Base-by-base conservation (phyloP, 495 filamentous ascomycete species). In the Penicillium turbatum region DNA sequence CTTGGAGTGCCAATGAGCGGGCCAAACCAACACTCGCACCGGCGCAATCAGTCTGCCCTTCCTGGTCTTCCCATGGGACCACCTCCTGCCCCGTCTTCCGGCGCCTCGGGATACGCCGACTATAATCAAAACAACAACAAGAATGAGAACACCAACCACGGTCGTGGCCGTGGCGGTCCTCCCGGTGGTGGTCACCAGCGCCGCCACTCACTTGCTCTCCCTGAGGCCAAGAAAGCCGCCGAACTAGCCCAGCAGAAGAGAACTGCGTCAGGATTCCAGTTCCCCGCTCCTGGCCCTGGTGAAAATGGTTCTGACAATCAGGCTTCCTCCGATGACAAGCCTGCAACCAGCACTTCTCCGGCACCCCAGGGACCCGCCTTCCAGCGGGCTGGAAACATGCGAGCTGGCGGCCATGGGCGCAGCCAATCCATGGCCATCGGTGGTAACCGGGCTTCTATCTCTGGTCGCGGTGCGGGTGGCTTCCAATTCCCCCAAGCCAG, bases 221-320 rank as follows among this genome's bases (percentile, higher is more conserved):
- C 92, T 4, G 93, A 98, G 70, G 93, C 93, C 26, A 97, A 96
- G 78, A 97, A 96, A 74, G 95, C 95, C 27, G 93, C 93, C 39
- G 93, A 98, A 67, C 70, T 96, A 16, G 93, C 93, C 39, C 95
- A 98, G 73, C 92, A 96, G 72, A 97, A 97, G 74, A 82, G 92
- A 64, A 93, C 90, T 24, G 92, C 92, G 11, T 87, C 89, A 53
- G 88, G 83, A 15, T 98, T 98, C 70, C 95, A 97, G 68, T 98
- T 98, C 68, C 95, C 64, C 0, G 61, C 61, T 30, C 64, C 93
- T 43, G 81, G 85, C 38, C 86, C 93, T 48, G 79, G 83, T 64
- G 72, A 79, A 43, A 76, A 77, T 36, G 71, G 78, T 26, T 78
- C 82, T 9, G 67, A 78, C 5, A 79, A 70, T 52, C 63, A 76